Base-by-base conservation (phyloP, 805 yeast species). In the Candida loeiensis region DNA sequence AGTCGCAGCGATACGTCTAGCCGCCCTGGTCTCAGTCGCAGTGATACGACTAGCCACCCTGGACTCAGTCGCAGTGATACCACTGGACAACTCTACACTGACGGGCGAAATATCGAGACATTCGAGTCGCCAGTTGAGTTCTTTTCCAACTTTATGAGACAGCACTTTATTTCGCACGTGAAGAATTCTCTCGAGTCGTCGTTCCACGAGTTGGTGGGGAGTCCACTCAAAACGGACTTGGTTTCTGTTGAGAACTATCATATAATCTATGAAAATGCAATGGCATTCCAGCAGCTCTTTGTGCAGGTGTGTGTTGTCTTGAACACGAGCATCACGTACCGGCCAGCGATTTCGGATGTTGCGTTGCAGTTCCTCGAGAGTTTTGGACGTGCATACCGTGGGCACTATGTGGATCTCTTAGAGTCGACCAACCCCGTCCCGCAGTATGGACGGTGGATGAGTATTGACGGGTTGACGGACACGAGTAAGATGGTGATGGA, bases 61-160 rank as follows among this genome's bases (percentile, higher is more conserved):
- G 33, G 13, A 9, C 4, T 30, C 5, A 5, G 11, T 9, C 20
- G 33, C 20, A 16, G 22, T 9, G 33, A 30, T 30, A 17, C 26
- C 17, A 11, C 12, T 8, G 29, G 29, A 26, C 13, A 26, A 26
- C 14, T 26, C 6, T 13, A 26, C 14, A 26, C 29, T 13, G 20
- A 12, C 7, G 6, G 21, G 21, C n/a, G 13, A 16, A 17, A 17
- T 12, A 9, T 16, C 4, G 21, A 13, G 16, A 30, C 17, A 3
- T 30, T 30, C 12, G 47, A 34, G 38, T 19, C 50, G 1, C 56
- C 67, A 1, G 46, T 69, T 16, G 51, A 51, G 6, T 82, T 86
- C 55, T 79, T 86, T 56, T 71, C 73, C 20, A 69, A 70, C 3
- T 84, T 83, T 49, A 80, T 90, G 87, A 69, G 67, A 32, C 61